A percentile compares a stretch with the other conserved stretches of the same genome.
Evolutionary conservation across 2,329 filamentous ascomycete species (phyloP).

Genomic region (Ilyonectria sp.): DNA sequence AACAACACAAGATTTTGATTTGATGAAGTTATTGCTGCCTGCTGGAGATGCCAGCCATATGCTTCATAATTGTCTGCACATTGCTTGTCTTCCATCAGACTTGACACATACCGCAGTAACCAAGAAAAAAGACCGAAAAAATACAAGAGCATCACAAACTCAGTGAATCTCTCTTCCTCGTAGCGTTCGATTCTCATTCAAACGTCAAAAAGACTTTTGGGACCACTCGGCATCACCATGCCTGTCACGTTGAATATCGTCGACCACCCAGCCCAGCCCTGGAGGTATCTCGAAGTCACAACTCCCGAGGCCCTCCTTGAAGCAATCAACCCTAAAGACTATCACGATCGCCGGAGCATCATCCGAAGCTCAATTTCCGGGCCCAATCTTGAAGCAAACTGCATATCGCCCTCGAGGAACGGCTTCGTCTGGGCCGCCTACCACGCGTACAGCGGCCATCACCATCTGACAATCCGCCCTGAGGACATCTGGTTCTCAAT

Average conservation of each 20-base stretch:
- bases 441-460: slow-evolving; percentile 60
- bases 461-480: slow-evolving; percentile 63
- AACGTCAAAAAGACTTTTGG: background rate
- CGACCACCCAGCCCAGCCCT: slow-evolving; percentile 3
- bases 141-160: too few relatives aligned
- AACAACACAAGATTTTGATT: too few relatives aligned
- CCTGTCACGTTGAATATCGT: slow-evolving; percentile 6
- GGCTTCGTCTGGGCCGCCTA: slow-evolving; percentile 57
- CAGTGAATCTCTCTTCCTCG: too few relatives aligned
- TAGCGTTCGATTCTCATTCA: too few relatives aligned
- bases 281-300: background rate
- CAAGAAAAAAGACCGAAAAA: too few relatives aligned
- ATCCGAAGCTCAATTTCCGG: slow-evolving; percentile 10
- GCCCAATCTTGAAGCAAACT: background rate
- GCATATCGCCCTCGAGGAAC: slow-evolving; percentile 45
- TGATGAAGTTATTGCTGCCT: too few relatives aligned
- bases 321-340: background rate
- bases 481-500: slow-evolving; percentile 70
- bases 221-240: background rate
- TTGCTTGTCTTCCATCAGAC: too few relatives aligned
- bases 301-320: slow-evolving; percentile 1
- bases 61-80: too few relatives aligned
- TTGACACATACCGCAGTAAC: too few relatives aligned
- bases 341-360: background rate
- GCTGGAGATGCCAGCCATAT: too few relatives aligned